Evolutionary conservation across 371 early-diverging fungal species (phyloP).

Genomic region (Syncephalastrum racemosum): DNA sequence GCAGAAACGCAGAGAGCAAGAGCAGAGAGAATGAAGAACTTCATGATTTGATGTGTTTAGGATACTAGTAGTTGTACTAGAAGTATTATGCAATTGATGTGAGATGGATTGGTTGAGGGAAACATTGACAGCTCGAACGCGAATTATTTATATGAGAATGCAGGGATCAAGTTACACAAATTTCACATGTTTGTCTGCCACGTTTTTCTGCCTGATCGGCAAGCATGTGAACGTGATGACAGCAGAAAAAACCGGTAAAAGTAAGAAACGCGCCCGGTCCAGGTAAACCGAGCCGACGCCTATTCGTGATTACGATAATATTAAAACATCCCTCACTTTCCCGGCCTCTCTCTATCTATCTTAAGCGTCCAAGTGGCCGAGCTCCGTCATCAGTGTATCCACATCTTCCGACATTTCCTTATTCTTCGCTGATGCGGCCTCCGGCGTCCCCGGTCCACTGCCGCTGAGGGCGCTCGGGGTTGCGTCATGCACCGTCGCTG

Average conservation of each 20-base stretch:
- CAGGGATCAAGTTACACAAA: conserved; percentile 8
- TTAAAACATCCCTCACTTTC: neutral
- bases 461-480: neutral
- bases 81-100: too few relatives aligned
- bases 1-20: neutral
- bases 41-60: neutral
- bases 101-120: too few relatives aligned
- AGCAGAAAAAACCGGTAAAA: too few relatives aligned
- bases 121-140: too few relatives aligned
- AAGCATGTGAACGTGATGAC: conserved; percentile 1
- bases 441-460: conserved; percentile 15
- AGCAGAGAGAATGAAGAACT: conserved; percentile 3
- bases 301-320: neutral
- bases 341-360: neutral
- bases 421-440: conserved; percentile 12
- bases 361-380: conserved; percentile 39
- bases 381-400: conserved; percentile 34
- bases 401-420: conserved; percentile 29
- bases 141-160: too few relatives aligned
- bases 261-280: too few relatives aligned
- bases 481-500: conserved; percentile 8
- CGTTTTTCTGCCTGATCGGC: conserved; percentile 1
- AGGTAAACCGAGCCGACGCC: too few relatives aligned
- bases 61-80: too few relatives aligned
- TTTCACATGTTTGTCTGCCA: conserved; percentile 8